Evolutionary conservation across 225 moss, liverwort and hornwort genomes (phyloP), one percentile per base, ranked within the genome.

Genomic region (Rhytidiadelphus loreus): DNA sequence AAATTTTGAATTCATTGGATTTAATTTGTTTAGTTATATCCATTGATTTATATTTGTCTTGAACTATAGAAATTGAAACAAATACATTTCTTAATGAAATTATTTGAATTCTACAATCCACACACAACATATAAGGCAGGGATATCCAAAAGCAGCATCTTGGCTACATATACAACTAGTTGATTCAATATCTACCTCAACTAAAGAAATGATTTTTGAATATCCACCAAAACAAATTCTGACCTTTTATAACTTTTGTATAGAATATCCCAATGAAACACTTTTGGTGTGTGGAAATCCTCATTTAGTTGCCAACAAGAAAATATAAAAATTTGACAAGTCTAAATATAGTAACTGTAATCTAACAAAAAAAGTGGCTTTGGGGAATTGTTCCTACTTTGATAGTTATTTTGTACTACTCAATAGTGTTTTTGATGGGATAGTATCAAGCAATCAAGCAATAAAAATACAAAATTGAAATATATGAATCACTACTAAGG

Each of bases 401-500:
- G 11, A 3, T 32, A 50, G 11, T 50, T 32, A 21, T 6, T 12
- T 74, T 32, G 1, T 32, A 17, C 19, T 12, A 74, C 0, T 21
- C n/a, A n/a, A n/a, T n/a, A 0, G 6, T 33, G 16, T 11, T 43
- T 71, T 43, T 26, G 17, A 43, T 0, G 11, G 5, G 6, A 13
- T 20, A 37, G 12, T 35, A 13, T 35, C 13, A 53, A 9, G 11
- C 0, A 37, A 3, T 77, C n/a, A n/a, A n/a, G n/a, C n/a, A n/a
- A n/a, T n/a, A 53, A 53, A 77, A 53, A 24, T 53, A 55, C 1
- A 35, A 56, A 26, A n/a, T 37, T 9, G 2, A 53, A 53, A 4
- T 13, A 35, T 37, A 33, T 15, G 28, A 20, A 48, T 48, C 32
- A 8, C 13, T 48, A 4, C 3, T 7, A 21, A 5, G 32, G 8